Conservation (phyloP, 305 asterid genomes). For the Andrographis paniculata region DNA sequence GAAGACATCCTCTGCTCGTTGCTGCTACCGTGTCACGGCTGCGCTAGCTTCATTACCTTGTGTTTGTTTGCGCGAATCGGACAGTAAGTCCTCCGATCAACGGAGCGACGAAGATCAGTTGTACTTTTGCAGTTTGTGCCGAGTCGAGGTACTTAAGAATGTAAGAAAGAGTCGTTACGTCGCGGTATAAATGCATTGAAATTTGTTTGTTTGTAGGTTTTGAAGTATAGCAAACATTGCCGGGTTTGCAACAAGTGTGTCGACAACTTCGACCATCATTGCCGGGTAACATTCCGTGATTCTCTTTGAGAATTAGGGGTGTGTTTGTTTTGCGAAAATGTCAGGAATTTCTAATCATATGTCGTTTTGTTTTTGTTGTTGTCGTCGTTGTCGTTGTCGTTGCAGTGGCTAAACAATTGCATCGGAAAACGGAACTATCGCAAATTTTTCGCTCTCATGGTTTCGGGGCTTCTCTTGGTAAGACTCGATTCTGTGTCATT, state of each 20-base stretch:
- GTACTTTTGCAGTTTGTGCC: conserved; percentile 97
- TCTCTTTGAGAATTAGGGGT: no score
- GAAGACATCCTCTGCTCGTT: conserved; percentile 21
- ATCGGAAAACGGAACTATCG: conserved; percentile 88
- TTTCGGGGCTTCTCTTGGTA: conserved; percentile 95
- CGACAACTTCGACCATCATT: conserved; percentile 91
- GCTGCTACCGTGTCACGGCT: conserved; percentile 23
- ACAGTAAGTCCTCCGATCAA: conserved; percentile 54
- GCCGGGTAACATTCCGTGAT: no score
- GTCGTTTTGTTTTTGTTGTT: neutral
- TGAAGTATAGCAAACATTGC: conserved; percentile 96
- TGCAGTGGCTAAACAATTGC: conserved; percentile 98
- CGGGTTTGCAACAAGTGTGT: conserved; percentile 98
- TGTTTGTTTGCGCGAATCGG: conserved; percentile 40
- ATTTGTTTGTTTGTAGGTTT: conserved; percentile 46
- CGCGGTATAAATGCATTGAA: neutral
- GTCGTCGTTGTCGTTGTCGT: neutral
- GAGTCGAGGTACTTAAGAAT: conserved; percentile 67
- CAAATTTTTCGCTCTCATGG: conserved; percentile 90
- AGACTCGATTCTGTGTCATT: conserved; percentile 18
- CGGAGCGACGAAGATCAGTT: conserved; percentile 96
- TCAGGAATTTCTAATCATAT: conserved; percentile 7
- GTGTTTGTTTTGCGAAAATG: no score
- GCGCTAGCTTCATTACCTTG: conserved; percentile 57
- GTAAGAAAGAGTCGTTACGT: neutral